Evolutionary conservation across 169 alveolate species (phyloP).

Genomic region (Plasmodium vivax): DNA sequence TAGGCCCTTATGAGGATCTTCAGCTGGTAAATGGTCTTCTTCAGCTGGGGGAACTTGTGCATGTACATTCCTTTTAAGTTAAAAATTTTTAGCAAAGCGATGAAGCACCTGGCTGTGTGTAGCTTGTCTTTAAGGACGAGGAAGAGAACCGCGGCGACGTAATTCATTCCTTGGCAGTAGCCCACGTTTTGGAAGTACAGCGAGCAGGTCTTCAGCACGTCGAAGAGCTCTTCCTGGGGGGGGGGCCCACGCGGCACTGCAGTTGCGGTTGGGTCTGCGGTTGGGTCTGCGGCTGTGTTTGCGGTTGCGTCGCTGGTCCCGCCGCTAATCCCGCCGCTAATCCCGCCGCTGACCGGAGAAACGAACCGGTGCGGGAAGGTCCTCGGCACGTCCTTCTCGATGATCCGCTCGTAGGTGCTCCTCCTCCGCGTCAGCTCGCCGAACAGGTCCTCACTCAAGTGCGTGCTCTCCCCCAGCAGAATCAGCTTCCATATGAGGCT

Average conservation of each 20-base stretch:
- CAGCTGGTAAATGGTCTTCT: slow-evolving; percentile 41
- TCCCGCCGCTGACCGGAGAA: background rate
- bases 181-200: slow-evolving; percentile 36
- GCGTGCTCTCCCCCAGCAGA: slow-evolving; percentile 15
- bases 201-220: slow-evolving; percentile 35
- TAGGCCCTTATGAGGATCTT: slow-evolving; percentile 33
- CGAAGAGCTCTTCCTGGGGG: slow-evolving; percentile 38
- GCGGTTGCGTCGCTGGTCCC: background rate
- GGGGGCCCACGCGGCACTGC: too few species aligned
- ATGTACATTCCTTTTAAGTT: slow-evolving; percentile 54
- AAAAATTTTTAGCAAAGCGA: slow-evolving; percentile 17
- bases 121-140: slow-evolving; percentile 39
- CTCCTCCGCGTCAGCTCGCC: background rate
- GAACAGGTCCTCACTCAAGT: slow-evolving; percentile 24
- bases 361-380: slow-evolving; percentile 16
- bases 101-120: slow-evolving; percentile 47
- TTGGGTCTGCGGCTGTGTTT: too few species aligned
- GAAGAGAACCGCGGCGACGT: slow-evolving; percentile 43
- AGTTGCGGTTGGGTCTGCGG: too few species aligned
- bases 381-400: slow-evolving; percentile 45
- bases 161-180: slow-evolving; percentile 72
- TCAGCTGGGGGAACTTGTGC: slow-evolving; percentile 37
- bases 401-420: slow-evolving; percentile 14
- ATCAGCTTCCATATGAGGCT: slow-evolving; percentile 41
- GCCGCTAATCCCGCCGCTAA: background rate